These are phyloP conservation scores for Boletus subcaerulescens DNA, from an alignment of 768 basidiomycete species.

Conservation along the genomic window DNA sequence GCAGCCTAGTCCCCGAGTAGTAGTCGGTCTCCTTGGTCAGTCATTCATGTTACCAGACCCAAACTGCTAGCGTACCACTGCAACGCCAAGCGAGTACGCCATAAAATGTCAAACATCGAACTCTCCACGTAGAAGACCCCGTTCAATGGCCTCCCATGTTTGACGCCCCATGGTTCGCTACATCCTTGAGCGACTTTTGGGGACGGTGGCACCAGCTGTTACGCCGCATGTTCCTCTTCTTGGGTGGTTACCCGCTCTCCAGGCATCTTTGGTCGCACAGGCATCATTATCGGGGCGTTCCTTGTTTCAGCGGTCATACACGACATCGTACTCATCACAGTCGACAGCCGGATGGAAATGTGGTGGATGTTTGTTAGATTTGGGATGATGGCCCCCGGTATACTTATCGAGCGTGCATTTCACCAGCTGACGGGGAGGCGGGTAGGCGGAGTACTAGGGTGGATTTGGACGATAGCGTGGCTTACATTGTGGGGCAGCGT, in stretches of 20 bases:
- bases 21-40: no score
- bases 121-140: no score
- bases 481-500: neutral
- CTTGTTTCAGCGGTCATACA: neutral
- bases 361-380: no score
- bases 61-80: no score
- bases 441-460: neutral
- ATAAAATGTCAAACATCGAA: no score
- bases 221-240: neutral
- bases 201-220: neutral
- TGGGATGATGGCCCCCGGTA: no score
- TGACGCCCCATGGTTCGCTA: neutral
- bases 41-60: no score
- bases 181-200: neutral
- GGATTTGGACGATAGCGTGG: conserved; percentile 1
- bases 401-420: no score
- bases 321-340: neutral
- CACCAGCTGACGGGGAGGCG: neutral
- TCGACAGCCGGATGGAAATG: neutral
- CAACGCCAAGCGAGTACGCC: no score
- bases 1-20: no score
- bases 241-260: neutral
- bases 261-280: neutral
- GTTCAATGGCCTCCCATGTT: conserved; percentile 1
- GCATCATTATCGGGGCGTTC: neutral